phyloP scores from a whole-genome alignment of 106 monocot genomes.

The Phalaenopsis aphrodite region DNA sequence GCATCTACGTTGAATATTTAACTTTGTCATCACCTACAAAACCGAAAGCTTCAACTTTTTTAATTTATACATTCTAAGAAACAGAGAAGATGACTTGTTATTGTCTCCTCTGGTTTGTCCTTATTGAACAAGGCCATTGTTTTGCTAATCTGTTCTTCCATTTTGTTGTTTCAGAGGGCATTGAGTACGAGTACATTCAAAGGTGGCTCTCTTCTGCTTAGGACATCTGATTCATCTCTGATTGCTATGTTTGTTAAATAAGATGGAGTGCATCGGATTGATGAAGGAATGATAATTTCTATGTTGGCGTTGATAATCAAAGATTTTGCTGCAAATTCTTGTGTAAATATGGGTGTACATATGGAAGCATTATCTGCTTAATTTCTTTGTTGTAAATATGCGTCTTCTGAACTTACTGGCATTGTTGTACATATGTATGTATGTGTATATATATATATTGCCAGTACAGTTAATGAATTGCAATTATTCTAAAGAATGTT shows the following conservation, averaged over 20 bases:
- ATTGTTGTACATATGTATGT: neutral
- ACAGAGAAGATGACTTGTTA: neutral
- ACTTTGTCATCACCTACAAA: neutral
- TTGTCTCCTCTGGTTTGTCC: neutral
- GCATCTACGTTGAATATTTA: neutral
- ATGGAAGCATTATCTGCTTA: neutral
- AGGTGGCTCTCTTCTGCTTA: constrained; percentile 4
- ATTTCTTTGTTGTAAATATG: constrained; percentile 3
- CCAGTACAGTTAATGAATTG: neutral
- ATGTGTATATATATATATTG: neutral
- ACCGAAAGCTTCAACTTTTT: no score
- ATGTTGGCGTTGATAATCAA: neutral
- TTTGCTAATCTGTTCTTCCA: neutral
- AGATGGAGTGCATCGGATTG: neutral
- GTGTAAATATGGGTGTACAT: constrained; percentile 5
- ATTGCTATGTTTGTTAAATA: neutral
- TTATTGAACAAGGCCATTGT: no score
- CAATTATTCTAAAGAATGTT: neutral
- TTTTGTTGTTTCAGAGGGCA: neutral
- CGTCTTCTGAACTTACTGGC: neutral
- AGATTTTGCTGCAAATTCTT: neutral
- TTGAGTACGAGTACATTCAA: neutral
- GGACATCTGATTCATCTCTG: constrained; percentile 1
- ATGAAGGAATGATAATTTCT: neutral
- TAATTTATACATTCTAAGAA: no score